Evolutionary conservation across 768 basidiomycete genomes (phyloP).

Genomic region (Lentinula lateritia): DNA sequence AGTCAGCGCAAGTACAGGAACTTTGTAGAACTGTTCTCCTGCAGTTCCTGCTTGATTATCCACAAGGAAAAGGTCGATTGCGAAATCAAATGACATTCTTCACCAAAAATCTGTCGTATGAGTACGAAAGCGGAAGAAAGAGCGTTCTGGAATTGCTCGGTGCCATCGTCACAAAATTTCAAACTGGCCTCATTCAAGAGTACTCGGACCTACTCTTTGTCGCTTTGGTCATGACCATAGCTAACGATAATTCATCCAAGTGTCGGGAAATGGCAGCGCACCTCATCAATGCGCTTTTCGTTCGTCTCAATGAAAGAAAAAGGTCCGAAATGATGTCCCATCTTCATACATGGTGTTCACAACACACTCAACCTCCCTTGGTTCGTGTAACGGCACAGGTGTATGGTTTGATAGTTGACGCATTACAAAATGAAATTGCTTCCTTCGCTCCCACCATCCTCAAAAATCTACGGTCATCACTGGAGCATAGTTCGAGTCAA

Average conservation of each 20-base stretch:
- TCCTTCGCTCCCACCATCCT: conserved; percentile 46
- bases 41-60: conserved; percentile 95
- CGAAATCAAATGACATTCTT: conserved; percentile 87
- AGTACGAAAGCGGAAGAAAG: conserved; percentile 81
- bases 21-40: conserved; percentile 83
- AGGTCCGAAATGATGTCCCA: conserved; percentile 58
- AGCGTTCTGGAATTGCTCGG: conserved; percentile 95
- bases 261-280: conserved; percentile 87
- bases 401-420: conserved; percentile 76
- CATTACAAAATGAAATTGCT: conserved; percentile 40
- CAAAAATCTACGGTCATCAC: conserved; percentile 47
- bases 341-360: conserved; percentile 73
- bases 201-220: conserved; percentile 89
- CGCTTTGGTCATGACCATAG: conserved; percentile 85
- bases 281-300: conserved; percentile 73
- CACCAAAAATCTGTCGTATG: conserved; percentile 87
- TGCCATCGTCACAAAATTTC: conserved; percentile 82
- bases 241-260: conserved; percentile 88
- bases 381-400: conserved; percentile 75
- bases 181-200: conserved; percentile 64
- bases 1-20: conserved; percentile 88
- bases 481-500: conserved; percentile 37
- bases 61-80: conserved; percentile 89
- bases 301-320: conserved; percentile 57
- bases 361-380: conserved; percentile 54